Evolutionary conservation across 2,329 filamentous ascomycete genomes (phyloP).

Genomic region (Cryphonectria radicalis): DNA sequence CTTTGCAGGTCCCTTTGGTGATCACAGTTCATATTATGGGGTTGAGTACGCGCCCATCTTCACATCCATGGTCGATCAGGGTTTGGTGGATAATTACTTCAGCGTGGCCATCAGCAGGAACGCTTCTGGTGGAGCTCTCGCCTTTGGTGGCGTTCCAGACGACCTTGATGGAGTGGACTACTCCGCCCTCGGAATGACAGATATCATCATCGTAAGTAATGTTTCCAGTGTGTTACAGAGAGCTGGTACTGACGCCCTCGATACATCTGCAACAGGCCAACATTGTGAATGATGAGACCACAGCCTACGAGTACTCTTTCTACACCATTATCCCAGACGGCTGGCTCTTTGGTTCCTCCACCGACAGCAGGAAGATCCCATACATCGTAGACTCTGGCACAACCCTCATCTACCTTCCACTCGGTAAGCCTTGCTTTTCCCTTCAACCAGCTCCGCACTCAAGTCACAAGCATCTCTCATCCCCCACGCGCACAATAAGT

Average conservation of each 20-base stretch:
- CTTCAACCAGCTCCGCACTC: conserved; percentile 14
- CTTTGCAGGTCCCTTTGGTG: conserved; percentile 45
- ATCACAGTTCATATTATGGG: conserved; percentile 45
- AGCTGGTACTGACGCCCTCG: background rate
- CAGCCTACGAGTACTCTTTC: conserved; percentile 53
- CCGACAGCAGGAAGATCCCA: conserved; percentile 48
- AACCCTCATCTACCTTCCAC: conserved; percentile 55
- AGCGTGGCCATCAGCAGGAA: conserved; percentile 52
- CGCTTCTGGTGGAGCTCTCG: conserved; percentile 50
- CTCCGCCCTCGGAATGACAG: conserved; percentile 40
- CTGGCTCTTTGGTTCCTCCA: conserved; percentile 48
- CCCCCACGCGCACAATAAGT: background rate
- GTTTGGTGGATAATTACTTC: conserved; percentile 50
- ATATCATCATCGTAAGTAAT: conserved; percentile 50
- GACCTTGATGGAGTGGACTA: conserved; percentile 37
- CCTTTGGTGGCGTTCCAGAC: conserved; percentile 52
- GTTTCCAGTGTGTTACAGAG: background rate
- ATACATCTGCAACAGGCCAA: conserved; percentile 44
- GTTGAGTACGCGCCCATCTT: conserved; percentile 54
- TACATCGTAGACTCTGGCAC: conserved; percentile 59
- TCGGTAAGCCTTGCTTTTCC: conserved; percentile 43
- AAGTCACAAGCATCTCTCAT: background rate
- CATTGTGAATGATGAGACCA: conserved; percentile 41
- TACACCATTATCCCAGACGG: conserved; percentile 58
- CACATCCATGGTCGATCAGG: conserved; percentile 52